Base-by-base conservation (phyloP, 177 flowering plant genomes). In the Vitis hybrid region DNA sequence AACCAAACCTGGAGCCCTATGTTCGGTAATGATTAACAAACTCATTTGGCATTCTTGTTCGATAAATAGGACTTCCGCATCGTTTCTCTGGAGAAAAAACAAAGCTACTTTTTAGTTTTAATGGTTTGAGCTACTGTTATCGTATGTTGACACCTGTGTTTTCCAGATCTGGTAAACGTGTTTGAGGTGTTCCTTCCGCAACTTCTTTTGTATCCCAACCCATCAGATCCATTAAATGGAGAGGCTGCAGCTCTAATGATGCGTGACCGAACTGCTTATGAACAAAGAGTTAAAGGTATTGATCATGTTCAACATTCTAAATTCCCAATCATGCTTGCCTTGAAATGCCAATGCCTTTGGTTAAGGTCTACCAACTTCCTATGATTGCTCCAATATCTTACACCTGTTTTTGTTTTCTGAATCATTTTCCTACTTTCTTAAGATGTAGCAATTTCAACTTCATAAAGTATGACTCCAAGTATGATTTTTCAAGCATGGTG, bases 1-100 rank as follows among this genome's bases (percentile, higher is more conserved):
- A 91, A 91, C 74, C 92, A 93, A 80, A 85, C 91, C 15, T 93
- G 98, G 98, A 93, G 98, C 75, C 98, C 98, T 59, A 93, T 93
- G 97, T 93, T 90, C 63, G 97, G 98, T 91, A 84, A 78, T 39
- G 14, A 18, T 16, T 18, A 6, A 1, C 3, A 2, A 9, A 7
- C 9, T 15, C 21, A 26, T 60, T 50, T 59, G 60, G 57, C 22
- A 16, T 39, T 14, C 18, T 6, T 7, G 14, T 16, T 31, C 51
- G 22, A 45, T 45, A 2, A 22, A 31, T 66, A 22, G 12, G 15
- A 56, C 18, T 51, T 6, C 51, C 13, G 39, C 29, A 26, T 26
- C 0, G 0, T 62, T 11, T 61, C 45, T 67, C 57, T 31, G 8
- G 19, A 14, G 67, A 15, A 6, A 51, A 22, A 5, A 51, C 52